Conservation (phyloP, 805 yeast species). For the Kregervanrija fluxuum region DNA sequence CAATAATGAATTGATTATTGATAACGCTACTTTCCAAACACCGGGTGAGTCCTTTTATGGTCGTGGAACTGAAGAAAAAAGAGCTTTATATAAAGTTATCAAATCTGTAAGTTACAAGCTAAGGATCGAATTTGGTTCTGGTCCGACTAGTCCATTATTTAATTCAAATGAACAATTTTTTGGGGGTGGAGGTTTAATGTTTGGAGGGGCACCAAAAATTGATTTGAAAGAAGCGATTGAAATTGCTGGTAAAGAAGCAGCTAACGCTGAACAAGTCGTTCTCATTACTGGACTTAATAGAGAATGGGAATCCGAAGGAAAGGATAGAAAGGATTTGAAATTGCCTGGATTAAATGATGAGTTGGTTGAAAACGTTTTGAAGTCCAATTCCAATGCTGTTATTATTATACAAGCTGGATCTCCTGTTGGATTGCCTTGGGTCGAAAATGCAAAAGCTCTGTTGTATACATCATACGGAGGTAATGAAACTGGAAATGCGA, state of each 20-base stretch:
- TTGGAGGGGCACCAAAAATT: no score
- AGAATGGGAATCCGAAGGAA: constrained; percentile 58
- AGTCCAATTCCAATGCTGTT: constrained; percentile 43
- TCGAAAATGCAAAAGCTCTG: constrained; percentile 32
- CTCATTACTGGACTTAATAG: constrained; percentile 43
- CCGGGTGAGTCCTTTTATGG: constrained; percentile 36
- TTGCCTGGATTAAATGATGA: constrained; percentile 43
- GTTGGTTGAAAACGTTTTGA: constrained; percentile 36
- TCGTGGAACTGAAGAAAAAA: constrained; percentile 1
- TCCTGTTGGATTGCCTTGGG: constrained; percentile 56
- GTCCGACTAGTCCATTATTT: constrained; percentile 23
- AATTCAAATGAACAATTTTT: constrained; percentile 14
- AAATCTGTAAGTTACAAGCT: constrained; percentile 30
- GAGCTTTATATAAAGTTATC: constrained; percentile 14
- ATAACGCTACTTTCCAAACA: constrained; percentile 36
- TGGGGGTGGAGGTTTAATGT: constrained; percentile 29
- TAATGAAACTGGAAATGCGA: constrained; percentile 47
- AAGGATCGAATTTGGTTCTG: constrained; percentile 35
- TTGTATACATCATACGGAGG: constrained; percentile 56
- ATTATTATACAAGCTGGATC: constrained; percentile 56
- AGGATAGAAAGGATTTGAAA: constrained; percentile 43
- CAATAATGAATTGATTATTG: constrained; percentile 36
- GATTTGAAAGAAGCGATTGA: constrained; percentile 20
- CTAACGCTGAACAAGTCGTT: constrained; percentile 44
- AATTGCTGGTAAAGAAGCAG: constrained; percentile 43